Percentiles rank a stretch among this genome's conserved stretches.
phyloP scores from a whole-genome alignment of 2,329 filamentous ascomycete genomes.

The Cladosporium sp. region DNA sequence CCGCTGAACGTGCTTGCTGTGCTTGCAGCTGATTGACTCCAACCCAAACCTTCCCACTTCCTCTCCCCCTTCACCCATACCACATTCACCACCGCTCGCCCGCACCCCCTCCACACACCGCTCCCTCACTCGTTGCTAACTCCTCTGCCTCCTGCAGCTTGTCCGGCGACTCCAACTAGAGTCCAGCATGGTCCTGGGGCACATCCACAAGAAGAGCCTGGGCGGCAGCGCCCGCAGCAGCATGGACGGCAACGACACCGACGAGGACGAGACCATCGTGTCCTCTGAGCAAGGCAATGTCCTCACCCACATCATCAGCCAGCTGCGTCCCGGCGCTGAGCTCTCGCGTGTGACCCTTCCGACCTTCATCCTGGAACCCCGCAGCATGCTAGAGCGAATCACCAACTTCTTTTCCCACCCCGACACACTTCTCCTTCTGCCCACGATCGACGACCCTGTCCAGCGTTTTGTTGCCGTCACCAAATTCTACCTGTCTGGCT shows the following conservation, averaged over 20 bases:
- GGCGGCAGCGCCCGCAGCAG: constrained; percentile 38
- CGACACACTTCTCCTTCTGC: constrained; percentile 86
- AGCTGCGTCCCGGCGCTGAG: constrained; percentile 91
- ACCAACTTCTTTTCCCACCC: constrained; percentile 99
- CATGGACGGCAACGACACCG: constrained; percentile 38
- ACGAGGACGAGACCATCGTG: constrained; percentile 65
- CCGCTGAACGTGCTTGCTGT: constrained; percentile 9
- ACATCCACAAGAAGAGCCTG: constrained; percentile 44
- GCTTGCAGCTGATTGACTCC: neutral
- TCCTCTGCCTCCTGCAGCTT: neutral
- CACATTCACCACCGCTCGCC: neutral
- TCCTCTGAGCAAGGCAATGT: constrained; percentile 95
- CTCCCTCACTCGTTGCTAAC: neutral
- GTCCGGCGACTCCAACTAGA: too few relatives aligned
- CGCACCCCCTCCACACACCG: neutral
- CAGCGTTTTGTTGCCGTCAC: constrained; percentile 90
- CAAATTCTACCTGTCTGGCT: constrained; percentile 96
- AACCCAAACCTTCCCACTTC: neutral
- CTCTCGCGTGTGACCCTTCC: constrained; percentile 90
- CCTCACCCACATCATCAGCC: constrained; percentile 93
- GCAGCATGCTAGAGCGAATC: constrained; percentile 97
- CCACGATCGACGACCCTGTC: constrained; percentile 80
- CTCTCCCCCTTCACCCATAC: neutral
- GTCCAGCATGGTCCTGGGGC: constrained; percentile 49
- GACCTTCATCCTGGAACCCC: constrained; percentile 95